Conservation (phyloP, 805 yeast genomes). For the Cyberlindnera mycetangii region DNA sequence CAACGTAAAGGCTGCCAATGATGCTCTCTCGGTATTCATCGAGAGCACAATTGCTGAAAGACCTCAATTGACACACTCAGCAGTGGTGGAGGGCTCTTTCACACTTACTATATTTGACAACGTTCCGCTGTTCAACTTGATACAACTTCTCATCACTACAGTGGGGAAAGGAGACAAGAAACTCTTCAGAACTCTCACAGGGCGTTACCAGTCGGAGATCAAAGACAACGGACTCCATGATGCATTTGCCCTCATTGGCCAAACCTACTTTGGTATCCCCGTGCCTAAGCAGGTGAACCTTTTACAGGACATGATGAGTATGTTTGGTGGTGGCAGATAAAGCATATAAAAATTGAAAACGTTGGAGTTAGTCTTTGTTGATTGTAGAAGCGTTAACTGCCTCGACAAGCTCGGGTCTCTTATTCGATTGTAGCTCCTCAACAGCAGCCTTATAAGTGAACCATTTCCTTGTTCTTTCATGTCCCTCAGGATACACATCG, state of each 20-base stretch:
- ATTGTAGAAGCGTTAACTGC: conserved; percentile 61
- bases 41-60: conserved; percentile 10
- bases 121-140: conserved; percentile 56
- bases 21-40: conserved; percentile 36
- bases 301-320: conserved; percentile 75
- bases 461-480: conserved; percentile 69
- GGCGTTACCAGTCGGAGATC: conserved; percentile 43
- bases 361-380: conserved; percentile 15
- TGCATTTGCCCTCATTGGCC: conserved; percentile 57
- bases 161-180: conserved; percentile 52
- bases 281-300: conserved; percentile 53
- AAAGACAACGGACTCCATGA: conserved; percentile 35
- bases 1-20: conserved; percentile 58
- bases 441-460: conserved; percentile 65
- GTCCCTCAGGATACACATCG: conserved; percentile 72
- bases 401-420: conserved; percentile 63
- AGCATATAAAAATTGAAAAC: background rate
- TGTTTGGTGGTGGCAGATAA: conserved; percentile 37
- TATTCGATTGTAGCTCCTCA: conserved; percentile 51
- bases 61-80: conserved; percentile 22
- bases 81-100: conserved; percentile 31
- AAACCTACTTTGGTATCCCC: conserved; percentile 55
- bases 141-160: conserved; percentile 61
- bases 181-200: conserved; percentile 50
- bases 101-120: conserved; percentile 38